Conservation (phyloP, 768 basidiomycete species). For the Psilocybe cubensis region DNA sequence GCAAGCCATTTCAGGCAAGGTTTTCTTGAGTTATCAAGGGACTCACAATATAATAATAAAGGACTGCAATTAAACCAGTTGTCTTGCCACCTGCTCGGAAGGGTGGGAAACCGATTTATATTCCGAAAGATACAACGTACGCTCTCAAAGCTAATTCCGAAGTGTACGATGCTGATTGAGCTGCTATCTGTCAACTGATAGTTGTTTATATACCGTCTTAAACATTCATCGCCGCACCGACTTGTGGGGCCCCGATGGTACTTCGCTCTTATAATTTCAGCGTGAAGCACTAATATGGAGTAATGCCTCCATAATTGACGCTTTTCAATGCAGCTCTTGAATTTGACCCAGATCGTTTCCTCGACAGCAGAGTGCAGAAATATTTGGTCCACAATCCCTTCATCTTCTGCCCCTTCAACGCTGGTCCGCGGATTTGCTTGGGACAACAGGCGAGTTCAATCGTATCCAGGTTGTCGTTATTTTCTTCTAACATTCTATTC, state of each 20-base stretch:
- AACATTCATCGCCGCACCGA: conserved; percentile 55
- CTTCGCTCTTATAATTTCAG: conserved; percentile 17
- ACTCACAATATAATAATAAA: conserved; percentile 35
- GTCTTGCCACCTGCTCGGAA: conserved; percentile 19
- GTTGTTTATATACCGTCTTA: conserved; percentile 36
- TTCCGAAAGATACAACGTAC: conserved; percentile 40
- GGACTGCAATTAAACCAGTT: conserved; percentile 22
- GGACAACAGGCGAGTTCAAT: conserved; percentile 44
- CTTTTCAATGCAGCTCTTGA: conserved; percentile 39
- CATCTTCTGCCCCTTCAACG: conserved; percentile 59
- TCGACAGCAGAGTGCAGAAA: conserved; percentile 60
- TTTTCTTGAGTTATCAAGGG: background rate
- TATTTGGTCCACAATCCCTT: conserved; percentile 60
- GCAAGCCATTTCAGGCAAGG: no score
- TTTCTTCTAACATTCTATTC: background rate
- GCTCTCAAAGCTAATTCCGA: conserved; percentile 12
- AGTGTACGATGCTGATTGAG: background rate
- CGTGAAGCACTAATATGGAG: background rate
- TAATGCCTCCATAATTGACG: background rate
- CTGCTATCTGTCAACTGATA: conserved; percentile 37
- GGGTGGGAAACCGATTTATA: conserved; percentile 21
- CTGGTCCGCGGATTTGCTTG: conserved; percentile 52
- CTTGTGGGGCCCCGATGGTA: conserved; percentile 60
- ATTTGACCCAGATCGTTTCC: conserved; percentile 71
- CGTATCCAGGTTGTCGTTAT: background rate